phyloP scores from a whole-genome alignment of 1,284 basidiomycete genomes.

The Tilletia walkeri region DNA sequence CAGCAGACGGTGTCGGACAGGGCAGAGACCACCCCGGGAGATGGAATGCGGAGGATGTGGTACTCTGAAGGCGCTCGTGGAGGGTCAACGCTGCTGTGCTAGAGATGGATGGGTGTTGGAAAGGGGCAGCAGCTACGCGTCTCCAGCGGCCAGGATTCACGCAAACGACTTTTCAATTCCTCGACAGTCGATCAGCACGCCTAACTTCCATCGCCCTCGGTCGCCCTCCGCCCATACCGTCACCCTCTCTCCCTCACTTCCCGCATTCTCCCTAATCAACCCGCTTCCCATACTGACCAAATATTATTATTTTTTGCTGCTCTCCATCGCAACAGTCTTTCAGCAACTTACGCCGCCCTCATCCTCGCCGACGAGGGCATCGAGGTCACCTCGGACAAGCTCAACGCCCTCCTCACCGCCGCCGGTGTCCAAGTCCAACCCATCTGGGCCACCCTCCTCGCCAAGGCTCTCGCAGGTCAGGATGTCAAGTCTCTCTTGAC shows the following conservation, averaged over 20 bases:
- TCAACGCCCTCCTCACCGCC: slow-evolving; percentile 75
- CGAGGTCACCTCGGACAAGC: slow-evolving; percentile 90
- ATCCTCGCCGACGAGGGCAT: slow-evolving; percentile 86
- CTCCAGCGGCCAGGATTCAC: too few relatives aligned
- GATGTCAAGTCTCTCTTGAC: slow-evolving; percentile 91
- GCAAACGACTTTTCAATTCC: too few relatives aligned
- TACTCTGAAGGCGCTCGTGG: too few relatives aligned
- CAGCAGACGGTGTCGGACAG: too few relatives aligned
- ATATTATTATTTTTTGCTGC: not conserved
- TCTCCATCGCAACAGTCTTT: slow-evolving; percentile 28
- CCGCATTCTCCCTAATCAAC: too few relatives aligned
- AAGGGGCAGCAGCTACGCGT: too few relatives aligned
- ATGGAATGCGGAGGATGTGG: too few relatives aligned
- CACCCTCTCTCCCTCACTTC: too few relatives aligned
- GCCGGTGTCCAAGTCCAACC: slow-evolving; percentile 86
- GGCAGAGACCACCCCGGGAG: too few relatives aligned
- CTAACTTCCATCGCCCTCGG: not conserved
- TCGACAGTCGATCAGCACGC: not conserved
- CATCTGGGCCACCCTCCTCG: slow-evolving; percentile 94
- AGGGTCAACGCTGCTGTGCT: too few relatives aligned
- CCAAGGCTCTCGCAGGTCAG: slow-evolving; percentile 97
- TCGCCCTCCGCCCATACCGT: not conserved
- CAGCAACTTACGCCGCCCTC: slow-evolving; percentile 70
- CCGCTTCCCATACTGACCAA: too few relatives aligned
- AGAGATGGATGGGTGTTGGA: too few relatives aligned